A percentile compares a stretch with the other conserved stretches of the same genome.
Conservation (phyloP, 2,329 filamentous ascomycete genomes). For the Hymenoscyphus occultus region DNA sequence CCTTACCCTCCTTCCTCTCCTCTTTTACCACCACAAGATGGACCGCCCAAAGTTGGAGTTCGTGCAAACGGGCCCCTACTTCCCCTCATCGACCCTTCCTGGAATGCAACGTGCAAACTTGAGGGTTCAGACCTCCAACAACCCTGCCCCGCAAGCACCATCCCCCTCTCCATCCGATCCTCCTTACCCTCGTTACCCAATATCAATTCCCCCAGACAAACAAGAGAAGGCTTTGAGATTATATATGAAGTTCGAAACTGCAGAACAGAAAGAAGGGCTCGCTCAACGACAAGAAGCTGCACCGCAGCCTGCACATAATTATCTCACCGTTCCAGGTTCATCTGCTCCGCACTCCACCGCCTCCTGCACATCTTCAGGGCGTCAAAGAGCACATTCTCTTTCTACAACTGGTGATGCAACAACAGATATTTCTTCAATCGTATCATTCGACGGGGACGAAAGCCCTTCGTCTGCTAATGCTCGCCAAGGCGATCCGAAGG, state of each 20-base stretch:
- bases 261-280: slow-evolving; percentile 23
- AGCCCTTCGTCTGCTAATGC: slow-evolving; percentile 21
- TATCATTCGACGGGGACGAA: slow-evolving; percentile 30
- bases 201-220: slow-evolving; percentile 28
- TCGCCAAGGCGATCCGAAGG: slow-evolving; percentile 19
- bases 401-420: slow-evolving; percentile 21
- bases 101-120: slow-evolving; percentile 12
- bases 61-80: neutral
- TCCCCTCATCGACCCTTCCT: neutral
- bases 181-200: slow-evolving; percentile 23
- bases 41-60: neutral
- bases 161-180: slow-evolving; percentile 18
- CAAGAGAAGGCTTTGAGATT: slow-evolving; percentile 25
- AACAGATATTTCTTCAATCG: slow-evolving; percentile 31
- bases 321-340: slow-evolving; percentile 20
- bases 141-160: slow-evolving; percentile 14
- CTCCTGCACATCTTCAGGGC: slow-evolving; percentile 23
- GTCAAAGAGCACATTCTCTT: slow-evolving; percentile 19
- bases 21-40: slow-evolving; percentile 1
- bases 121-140: slow-evolving; percentile 18
- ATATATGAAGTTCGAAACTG: slow-evolving; percentile 22
- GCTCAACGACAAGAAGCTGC: slow-evolving; percentile 18
- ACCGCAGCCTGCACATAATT: slow-evolving; percentile 19
- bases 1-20: neutral
- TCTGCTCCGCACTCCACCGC: slow-evolving; percentile 24